A percentile compares a stretch with the other conserved stretches of the same genome.
These are phyloP conservation scores for Acanthamoeba castellanii DNA, from an alignment of 208 protist genomes.

Conservation along the genomic window DNA sequence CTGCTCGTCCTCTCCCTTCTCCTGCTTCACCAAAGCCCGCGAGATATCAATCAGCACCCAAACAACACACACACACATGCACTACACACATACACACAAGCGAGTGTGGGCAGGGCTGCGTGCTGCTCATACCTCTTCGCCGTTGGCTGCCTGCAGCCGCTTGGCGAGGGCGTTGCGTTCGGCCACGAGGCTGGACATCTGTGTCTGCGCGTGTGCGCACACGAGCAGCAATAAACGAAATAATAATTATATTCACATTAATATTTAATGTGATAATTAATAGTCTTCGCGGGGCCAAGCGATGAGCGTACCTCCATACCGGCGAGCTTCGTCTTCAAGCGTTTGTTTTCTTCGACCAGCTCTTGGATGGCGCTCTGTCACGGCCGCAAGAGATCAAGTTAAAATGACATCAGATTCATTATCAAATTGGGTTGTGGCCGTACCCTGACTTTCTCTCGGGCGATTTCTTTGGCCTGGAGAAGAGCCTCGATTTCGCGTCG, in stretches of 20 bases:
- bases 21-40: background rate
- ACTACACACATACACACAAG: background rate
- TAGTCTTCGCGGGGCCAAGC: background rate
- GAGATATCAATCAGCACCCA: background rate
- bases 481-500: conserved; percentile 31
- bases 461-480: conserved; percentile 22
- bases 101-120: background rate
- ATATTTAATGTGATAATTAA: background rate
- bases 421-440: background rate
- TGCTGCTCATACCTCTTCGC: background rate
- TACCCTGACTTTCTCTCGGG: conserved; percentile 51
- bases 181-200: background rate
- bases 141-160: background rate
- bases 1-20: conserved; percentile 2
- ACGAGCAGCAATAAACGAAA: background rate
- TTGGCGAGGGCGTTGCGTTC: background rate
- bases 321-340: background rate
- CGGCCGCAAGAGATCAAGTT: too few species aligned
- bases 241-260: background rate
- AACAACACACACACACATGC: background rate
- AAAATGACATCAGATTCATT: background rate
- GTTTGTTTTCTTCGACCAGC: conserved; percentile 52
- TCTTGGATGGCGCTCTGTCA: conserved; percentile 36
- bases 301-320: background rate
- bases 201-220: background rate